A percentile compares a stretch with the other conserved stretches of the same genome.
Conservation (phyloP, 495 filamentous ascomycete species). For the Saxispiralis lemnorum region DNA sequence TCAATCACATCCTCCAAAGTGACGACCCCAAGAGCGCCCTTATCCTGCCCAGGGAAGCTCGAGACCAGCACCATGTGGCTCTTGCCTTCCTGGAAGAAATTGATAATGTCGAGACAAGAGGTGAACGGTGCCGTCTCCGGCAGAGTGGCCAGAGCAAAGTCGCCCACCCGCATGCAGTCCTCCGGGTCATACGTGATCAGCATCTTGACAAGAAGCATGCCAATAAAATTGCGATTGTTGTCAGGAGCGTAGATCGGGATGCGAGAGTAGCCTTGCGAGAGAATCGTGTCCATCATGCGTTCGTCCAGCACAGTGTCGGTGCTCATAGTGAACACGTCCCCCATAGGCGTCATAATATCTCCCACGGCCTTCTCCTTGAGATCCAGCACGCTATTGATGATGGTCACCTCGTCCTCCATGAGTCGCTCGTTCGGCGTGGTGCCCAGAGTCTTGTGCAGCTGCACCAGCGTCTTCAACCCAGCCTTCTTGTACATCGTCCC, state of each 20-base stretch:
- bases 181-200: conserved; percentile 97
- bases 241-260: conserved; percentile 85
- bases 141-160: conserved; percentile 82
- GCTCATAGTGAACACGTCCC: conserved; percentile 88
- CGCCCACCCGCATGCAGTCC: conserved; percentile 62
- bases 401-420: conserved; percentile 94
- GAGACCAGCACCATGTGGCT: conserved; percentile 97
- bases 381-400: conserved; percentile 91
- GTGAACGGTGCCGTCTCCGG: conserved; percentile 90
- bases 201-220: conserved; percentile 96
- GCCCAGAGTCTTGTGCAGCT: conserved; percentile 78
- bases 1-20: conserved; percentile 97
- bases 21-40: conserved; percentile 79
- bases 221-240: conserved; percentile 72
- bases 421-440: conserved; percentile 66
- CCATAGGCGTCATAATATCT: conserved; percentile 94
- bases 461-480: conserved; percentile 77
- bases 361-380: conserved; percentile 91
- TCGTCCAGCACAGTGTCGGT: conserved; percentile 84
- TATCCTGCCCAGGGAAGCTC: conserved; percentile 69
- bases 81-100: conserved; percentile 98
- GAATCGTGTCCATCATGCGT: conserved; percentile 75
- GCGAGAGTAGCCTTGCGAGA: conserved; percentile 82
- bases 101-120: conserved; percentile 92
- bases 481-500: conserved; percentile 93